A percentile compares a stretch with the other conserved stretches of the same genome.
Evolutionary conservation across 257 asterid species (phyloP).

Genomic region (Nicotiana benthamiana): DNA sequence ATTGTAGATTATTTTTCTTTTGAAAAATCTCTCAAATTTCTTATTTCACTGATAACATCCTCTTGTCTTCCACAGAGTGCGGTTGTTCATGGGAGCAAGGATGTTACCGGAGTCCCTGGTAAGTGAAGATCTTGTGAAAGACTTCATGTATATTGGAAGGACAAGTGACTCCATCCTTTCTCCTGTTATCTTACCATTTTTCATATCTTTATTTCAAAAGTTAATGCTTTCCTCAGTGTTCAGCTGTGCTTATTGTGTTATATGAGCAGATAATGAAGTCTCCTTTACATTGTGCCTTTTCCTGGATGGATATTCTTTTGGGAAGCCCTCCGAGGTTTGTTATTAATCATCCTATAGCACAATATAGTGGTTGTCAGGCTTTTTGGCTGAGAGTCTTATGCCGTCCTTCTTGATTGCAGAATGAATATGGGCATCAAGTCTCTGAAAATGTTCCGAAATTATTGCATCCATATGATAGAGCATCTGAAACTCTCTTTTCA

Average conservation of each 20-base stretch:
- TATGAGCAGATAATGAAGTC: conserved; percentile 53
- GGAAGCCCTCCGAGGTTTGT: conserved; percentile 71
- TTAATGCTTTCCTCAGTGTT: background rate
- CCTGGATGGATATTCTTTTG: conserved; percentile 75
- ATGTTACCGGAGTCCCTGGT: conserved; percentile 35
- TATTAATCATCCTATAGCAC: conserved; percentile 7
- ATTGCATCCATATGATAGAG: conserved; percentile 82
- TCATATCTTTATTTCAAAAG: background rate
- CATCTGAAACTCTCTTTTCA: conserved; percentile 83
- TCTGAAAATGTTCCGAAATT: conserved; percentile 51
- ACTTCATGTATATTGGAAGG: background rate
- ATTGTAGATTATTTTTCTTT: background rate
- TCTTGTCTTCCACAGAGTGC: conserved; percentile 31
- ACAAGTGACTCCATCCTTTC: background rate
- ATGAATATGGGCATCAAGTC: conserved; percentile 39
- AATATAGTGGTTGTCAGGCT: conserved; percentile 1
- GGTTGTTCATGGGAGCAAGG: conserved; percentile 24
- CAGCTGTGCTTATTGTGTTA: background rate
- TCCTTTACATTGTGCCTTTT: conserved; percentile 75
- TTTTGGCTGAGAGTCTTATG: conserved; percentile 1
- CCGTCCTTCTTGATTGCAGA: conserved; percentile 35
- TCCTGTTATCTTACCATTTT: background rate
- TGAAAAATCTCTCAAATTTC: background rate
- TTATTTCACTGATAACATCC: background rate
- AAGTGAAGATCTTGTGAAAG: conserved; percentile 10